These are phyloP conservation scores for Kitagawia praeruptora DNA, from an alignment of 129 eudicot species.

Conservation along the genomic window DNA sequence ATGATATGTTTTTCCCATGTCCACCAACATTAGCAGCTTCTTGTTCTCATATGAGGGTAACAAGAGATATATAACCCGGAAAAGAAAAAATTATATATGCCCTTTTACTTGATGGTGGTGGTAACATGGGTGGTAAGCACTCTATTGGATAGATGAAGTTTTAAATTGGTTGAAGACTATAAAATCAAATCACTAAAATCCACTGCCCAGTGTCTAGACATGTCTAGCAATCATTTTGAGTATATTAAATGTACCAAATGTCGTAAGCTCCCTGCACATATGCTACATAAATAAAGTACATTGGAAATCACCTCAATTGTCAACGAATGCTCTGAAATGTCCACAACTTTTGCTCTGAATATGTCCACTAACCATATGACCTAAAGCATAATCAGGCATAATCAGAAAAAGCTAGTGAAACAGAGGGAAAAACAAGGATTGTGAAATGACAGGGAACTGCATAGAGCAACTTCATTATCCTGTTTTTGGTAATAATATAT, in stretches of 20 bases:
- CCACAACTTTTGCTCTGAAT: conserved; percentile 81
- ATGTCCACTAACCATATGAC: conserved; percentile 82
- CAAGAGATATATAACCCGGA: not conserved
- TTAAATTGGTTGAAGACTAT: not conserved
- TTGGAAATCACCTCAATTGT: conserved; percentile 63
- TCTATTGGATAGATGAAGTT: not conserved
- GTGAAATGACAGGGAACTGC: not conserved
- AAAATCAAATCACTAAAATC: not conserved
- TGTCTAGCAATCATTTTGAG: not conserved
- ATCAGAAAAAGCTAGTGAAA: not conserved
- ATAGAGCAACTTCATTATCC: not conserved
- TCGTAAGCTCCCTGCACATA: conserved; percentile 7
- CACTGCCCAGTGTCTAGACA: not conserved
- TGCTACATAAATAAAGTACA: conserved; percentile 2
- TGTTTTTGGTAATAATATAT: not conserved
- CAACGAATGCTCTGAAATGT: conserved; percentile 56
- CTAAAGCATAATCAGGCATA: conserved; percentile 27
- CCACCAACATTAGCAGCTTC: not conserved
- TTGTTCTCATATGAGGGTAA: not conserved
- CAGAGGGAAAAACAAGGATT: not conserved
- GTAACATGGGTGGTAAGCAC: not conserved
- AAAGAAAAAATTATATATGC: not conserved
- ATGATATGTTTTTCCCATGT: not conserved
- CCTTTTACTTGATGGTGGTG: not conserved
- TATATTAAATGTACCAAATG: not conserved